Evolutionary conservation across 441 rosid genomes (phyloP).

Genomic region (Populus tomentosa): DNA sequence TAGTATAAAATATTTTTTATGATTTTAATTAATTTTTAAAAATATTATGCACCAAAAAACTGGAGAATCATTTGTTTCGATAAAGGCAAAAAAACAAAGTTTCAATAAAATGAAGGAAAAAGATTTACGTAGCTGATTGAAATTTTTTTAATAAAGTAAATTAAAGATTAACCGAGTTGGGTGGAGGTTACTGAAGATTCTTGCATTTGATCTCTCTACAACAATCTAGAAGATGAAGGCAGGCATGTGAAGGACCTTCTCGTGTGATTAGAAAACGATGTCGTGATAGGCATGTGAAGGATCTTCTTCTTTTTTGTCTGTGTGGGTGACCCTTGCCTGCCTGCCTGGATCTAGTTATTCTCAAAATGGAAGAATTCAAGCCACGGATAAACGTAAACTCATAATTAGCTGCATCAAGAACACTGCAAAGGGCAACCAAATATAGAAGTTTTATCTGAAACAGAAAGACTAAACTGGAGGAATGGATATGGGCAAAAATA

Average conservation of each 20-base stretch:
- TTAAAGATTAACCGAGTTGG: too few relatives aligned
- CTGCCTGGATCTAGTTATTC: not conserved
- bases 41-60: too few relatives aligned
- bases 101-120: too few relatives aligned
- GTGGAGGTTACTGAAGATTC: too few relatives aligned
- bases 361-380: not conserved
- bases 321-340: too few relatives aligned
- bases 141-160: too few relatives aligned
- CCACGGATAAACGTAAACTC: not conserved
- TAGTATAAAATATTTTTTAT: too few relatives aligned
- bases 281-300: not conserved
- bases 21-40: fast-evolving
- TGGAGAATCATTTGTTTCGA: too few relatives aligned
- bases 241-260: not conserved
- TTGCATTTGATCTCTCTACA: not conserved
- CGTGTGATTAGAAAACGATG: not conserved
- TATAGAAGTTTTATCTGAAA: not conserved
- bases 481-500: not conserved
- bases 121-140: too few relatives aligned
- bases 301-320: too few relatives aligned
- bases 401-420: not conserved
- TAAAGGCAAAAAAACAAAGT: too few relatives aligned
- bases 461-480: not conserved
- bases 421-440: not conserved
- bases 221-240: not conserved